Evolutionary conservation across 2,329 filamentous ascomycete genomes (phyloP).

Genomic region (Hypoxylon sp.): DNA sequence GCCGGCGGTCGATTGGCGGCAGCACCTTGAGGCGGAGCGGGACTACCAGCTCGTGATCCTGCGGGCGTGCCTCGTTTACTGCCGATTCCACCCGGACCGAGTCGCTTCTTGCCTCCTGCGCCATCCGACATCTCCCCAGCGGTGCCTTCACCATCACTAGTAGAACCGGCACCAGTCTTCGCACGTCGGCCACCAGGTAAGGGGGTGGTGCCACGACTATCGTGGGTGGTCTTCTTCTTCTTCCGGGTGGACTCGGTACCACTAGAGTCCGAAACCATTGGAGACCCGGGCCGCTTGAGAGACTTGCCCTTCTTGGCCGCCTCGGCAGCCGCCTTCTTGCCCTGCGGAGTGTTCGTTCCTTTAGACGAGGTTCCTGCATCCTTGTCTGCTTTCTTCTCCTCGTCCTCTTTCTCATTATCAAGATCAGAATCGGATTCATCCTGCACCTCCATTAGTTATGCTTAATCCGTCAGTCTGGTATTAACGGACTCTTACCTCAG

Average conservation of each 20-base stretch:
- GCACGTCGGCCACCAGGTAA: slow-evolving; percentile 60
- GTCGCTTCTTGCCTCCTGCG: slow-evolving; percentile 64
- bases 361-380: slow-evolving; percentile 73
- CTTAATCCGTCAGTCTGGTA: slow-evolving; percentile 24
- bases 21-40: slow-evolving; percentile 59
- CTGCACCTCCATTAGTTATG: slow-evolving; percentile 46
- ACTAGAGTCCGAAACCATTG: slow-evolving; percentile 89
- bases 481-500: slow-evolving; percentile 55
- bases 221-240: slow-evolving; percentile 72
- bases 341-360: slow-evolving; percentile 71
- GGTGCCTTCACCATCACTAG: slow-evolving; percentile 80
- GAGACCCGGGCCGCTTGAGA: slow-evolving; percentile 87
- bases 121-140: slow-evolving; percentile 76
- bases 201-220: slow-evolving; percentile 69
- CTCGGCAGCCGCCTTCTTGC: slow-evolving; percentile 62
- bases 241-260: slow-evolving; percentile 90
- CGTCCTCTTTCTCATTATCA: slow-evolving; percentile 68
- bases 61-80: slow-evolving; percentile 67
- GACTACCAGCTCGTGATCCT: slow-evolving; percentile 73
- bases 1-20: slow-evolving; percentile 35
- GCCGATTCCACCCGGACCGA: slow-evolving; percentile 58
- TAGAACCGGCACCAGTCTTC: slow-evolving; percentile 67
- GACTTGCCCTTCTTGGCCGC: slow-evolving; percentile 69
- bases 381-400: slow-evolving; percentile 71
- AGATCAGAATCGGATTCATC: slow-evolving; percentile 59